Evolutionary conservation across 306 rosid genomes (phyloP).

Genomic region (Echinosophora koreensis): DNA sequence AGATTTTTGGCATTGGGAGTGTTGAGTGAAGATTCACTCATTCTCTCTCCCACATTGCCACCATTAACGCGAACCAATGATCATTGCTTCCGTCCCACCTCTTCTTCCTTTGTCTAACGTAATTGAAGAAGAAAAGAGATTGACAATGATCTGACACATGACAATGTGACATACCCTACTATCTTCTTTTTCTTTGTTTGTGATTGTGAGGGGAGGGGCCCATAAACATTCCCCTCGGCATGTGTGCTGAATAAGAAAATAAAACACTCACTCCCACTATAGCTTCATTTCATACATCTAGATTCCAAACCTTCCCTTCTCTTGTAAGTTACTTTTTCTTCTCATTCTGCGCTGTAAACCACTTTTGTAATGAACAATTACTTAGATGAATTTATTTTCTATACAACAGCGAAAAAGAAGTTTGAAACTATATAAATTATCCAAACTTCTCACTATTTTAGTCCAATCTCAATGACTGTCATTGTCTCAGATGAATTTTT

Average conservation of each 20-base stretch:
- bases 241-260: constrained; percentile 72
- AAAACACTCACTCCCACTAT: constrained; percentile 53
- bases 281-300: constrained; percentile 46
- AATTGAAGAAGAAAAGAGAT: constrained; percentile 35
- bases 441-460: too few relatives aligned
- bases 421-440: too few relatives aligned
- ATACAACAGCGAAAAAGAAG: too few relatives aligned
- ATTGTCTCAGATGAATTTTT: background rate
- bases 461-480: too few relatives aligned
- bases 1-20: background rate
- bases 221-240: constrained; percentile 73
- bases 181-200: constrained; percentile 27
- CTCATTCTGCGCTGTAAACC: constrained; percentile 51
- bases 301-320: constrained; percentile 43
- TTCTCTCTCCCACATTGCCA: constrained; percentile 41
- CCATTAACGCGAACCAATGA: constrained; percentile 47
- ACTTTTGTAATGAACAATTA: constrained; percentile 7
- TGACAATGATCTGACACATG: constrained; percentile 58
- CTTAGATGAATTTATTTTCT: background rate
- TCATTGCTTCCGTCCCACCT: constrained; percentile 56
- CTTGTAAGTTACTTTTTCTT: background rate
- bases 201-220: too few relatives aligned
- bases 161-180: constrained; percentile 29
- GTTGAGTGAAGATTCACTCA: background rate
- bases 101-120: constrained; percentile 11